Evolutionary conservation across 306 rosid species (phyloP), one percentile per base, ranked within the genome.

Genomic region (Fagus crenata): DNA sequence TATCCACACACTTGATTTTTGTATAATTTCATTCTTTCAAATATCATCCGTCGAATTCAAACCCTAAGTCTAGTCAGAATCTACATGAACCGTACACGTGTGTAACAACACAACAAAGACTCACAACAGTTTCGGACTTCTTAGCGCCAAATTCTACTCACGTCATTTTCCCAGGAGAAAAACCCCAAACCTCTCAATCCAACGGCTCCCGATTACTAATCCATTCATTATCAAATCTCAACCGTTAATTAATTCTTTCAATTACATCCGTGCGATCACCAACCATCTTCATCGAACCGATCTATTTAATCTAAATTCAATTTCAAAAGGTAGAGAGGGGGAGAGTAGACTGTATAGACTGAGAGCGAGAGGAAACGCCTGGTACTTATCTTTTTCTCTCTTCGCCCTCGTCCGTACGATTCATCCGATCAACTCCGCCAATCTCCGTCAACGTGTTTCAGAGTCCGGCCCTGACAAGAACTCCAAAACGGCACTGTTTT

Each of bases 91-190:
- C 86, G 79, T 81, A 80, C 91, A 84, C 85, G 86, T 87, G 79
- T 77, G 65, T 39, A 31, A 35, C 65, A 6, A 39, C 28, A 22
- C 28, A 22, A 65, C 39, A 33, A 49, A 43, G 13, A 53, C 39
- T 60, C 69, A 60, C 35, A 33, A 67, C 67, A 43, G 35, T 37
- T 49, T 51, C 49, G 60, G 78, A 81, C 15, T 84, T 53, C 79
- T 89, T 92, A 87, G 85, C 97, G 97, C 97, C 91, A 90, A 90
- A 91, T 82, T 82, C 78, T 59, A 28, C 78, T 78, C 28, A 33
- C 80, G 58, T 78, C 81, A 41, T 67, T 74, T 40, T 65, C 75
- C 75, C 67, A 5, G 77, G 75, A 61, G 6, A 53, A 68, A 68
- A 78, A 67, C 54, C n/a, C 15, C 18, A 63, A 6, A 63, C 77